phyloP scores from a whole-genome alignment of 169 alveolate genomes.

The Plasmodium malariae region DNA sequence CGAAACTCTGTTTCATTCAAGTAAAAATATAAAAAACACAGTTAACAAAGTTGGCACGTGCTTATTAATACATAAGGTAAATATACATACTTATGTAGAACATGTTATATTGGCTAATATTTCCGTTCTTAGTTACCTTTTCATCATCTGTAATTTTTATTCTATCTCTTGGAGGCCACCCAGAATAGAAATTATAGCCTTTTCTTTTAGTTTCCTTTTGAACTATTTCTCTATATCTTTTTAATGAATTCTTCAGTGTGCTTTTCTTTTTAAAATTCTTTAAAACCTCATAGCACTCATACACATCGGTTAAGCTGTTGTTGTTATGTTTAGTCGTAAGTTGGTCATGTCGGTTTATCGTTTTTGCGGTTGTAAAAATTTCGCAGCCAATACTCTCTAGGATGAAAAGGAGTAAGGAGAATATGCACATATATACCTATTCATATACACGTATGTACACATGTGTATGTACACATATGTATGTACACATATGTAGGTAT shows the following conservation, averaged over 20 bases:
- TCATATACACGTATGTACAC: background rate
- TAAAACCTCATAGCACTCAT: conserved; percentile 55
- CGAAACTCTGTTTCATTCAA: too few species aligned
- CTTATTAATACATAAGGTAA: too few species aligned
- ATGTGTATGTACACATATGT: background rate
- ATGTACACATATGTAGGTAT: background rate
- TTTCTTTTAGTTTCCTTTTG: conserved; percentile 63
- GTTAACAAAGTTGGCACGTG: too few species aligned
- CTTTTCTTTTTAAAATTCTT: conserved; percentile 40
- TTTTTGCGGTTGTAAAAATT: conserved; percentile 31
- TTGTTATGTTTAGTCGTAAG: background rate
- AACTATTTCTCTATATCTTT: conserved; percentile 75
- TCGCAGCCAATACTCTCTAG: background rate
- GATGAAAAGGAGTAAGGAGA: background rate
- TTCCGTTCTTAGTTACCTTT: conserved; percentile 31
- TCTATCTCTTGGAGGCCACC: conserved; percentile 77
- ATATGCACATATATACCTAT: conserved; percentile 12
- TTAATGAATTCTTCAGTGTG: conserved; percentile 47
- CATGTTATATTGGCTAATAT: too few species aligned
- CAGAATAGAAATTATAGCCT: conserved; percentile 66
- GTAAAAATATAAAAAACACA: too few species aligned
- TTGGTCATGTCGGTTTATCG: background rate
- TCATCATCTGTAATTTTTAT: conserved; percentile 72
- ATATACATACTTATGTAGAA: too few species aligned
- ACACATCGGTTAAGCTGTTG: conserved; percentile 1